Evolutionary conservation across 2,329 filamentous ascomycete genomes (phyloP), one percentile per base, ranked within the genome.

Genomic region (Diaporthe sp.): DNA sequence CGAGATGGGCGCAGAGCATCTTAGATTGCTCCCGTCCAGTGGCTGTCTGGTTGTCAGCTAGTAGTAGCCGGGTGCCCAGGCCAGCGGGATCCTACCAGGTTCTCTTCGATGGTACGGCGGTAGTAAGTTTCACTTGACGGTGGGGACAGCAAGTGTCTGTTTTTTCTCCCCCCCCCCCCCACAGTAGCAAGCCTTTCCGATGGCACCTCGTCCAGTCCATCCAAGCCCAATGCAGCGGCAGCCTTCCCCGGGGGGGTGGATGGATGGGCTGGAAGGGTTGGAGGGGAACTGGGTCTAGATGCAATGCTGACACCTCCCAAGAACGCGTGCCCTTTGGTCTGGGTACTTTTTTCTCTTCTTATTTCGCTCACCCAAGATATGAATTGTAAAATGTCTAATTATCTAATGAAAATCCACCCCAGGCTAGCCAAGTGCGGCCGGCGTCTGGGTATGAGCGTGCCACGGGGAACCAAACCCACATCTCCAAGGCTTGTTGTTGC

Each of bases 41-140:
- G 65, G 34, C 65, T 37, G 44, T 49, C 28, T 46, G 49, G 46
- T 31, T 55, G 19, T 9, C 19, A 25, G 59, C n/a, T 44, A 69
- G 31, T 31, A 31, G 31, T 31, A 31, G 65, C 34, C 51, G 22
- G 31, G 8, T 5, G 62, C 44, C 62, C 46, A 53, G 34, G 65
- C 65, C 65, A 68, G 65, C 22, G 42, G 46, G 46, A 68, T 53
- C 65, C 39, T n/a, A 39, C 58, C 49, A 68, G 49, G 34, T 55
- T 13, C 34, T 69, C 42, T 69, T 69, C 65, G 65, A 69, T 55
- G 65, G 65, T 55, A 69, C 65, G 65, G 65, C 65, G 65, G 65
- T 69, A 69, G 65, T 55, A 22, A 55, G 65, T 69, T 69, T 69
- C 65, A 69, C 65, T 22, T 69, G 65, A 69, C 65, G 49, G 65